These are phyloP conservation scores for Exophiala phaeomuriformis DNA, from an alignment of 2,329 filamentous ascomycete genomes.

Conservation along the genomic window DNA sequence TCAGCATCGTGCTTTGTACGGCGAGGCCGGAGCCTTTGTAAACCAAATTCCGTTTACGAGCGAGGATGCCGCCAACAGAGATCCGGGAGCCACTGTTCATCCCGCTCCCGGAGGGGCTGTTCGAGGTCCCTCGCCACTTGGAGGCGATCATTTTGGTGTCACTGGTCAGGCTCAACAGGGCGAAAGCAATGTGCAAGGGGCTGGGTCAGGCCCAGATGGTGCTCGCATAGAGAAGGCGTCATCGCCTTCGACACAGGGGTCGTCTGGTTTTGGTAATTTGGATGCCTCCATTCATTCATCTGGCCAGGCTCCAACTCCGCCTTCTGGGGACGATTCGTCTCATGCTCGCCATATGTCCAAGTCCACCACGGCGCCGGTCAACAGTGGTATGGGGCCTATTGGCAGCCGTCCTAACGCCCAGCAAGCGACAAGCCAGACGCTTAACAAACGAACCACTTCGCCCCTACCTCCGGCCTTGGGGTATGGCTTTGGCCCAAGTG, in stretches of 20 bases:
- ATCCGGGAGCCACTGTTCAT: conserved; percentile 55
- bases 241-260: conserved; percentile 48
- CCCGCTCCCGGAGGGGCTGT: conserved; percentile 43
- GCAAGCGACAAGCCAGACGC: conserved; percentile 47
- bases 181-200: conserved; percentile 6
- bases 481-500: conserved; percentile 41
- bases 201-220: conserved; percentile 15
- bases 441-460: conserved; percentile 79
- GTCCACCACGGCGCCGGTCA: conserved; percentile 46
- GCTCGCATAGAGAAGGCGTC: conserved; percentile 51
- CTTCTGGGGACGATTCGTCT: conserved; percentile 63
- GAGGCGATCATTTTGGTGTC: conserved; percentile 63
- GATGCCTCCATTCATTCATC: conserved; percentile 57
- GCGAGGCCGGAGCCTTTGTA: conserved; percentile 59
- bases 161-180: conserved; percentile 30
- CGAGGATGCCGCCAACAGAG: conserved; percentile 59
- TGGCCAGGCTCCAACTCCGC: conserved; percentile 79
- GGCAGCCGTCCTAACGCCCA: conserved; percentile 72
- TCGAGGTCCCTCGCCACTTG: conserved; percentile 71
- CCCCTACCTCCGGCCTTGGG: conserved; percentile 84
- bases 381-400: conserved; percentile 75
- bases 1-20: conserved; percentile 90
- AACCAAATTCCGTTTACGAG: conserved; percentile 61
- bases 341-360: conserved; percentile 59
- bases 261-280: conserved; percentile 53